Evolutionary conservation across 495 filamentous ascomycete genomes (phyloP).

Genomic region (Penicillium canescens): DNA sequence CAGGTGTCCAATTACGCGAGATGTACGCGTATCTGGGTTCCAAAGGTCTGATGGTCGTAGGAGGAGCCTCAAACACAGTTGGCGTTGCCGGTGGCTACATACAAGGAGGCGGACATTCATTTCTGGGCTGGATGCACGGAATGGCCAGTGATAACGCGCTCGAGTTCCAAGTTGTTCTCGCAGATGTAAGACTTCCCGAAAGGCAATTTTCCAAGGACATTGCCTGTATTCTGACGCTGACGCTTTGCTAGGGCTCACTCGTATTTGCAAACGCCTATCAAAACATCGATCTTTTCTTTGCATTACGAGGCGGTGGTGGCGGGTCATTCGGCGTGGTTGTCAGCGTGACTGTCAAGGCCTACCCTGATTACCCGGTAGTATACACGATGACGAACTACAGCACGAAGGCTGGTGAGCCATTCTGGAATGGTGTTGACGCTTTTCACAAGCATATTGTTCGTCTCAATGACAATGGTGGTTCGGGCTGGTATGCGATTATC

Average conservation of each 20-base stretch:
- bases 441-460: not conserved
- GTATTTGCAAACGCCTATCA: constrained; percentile 38
- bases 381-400: not conserved
- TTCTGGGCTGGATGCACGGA: constrained; percentile 35
- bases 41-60: constrained; percentile 10
- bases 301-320: constrained; percentile 52
- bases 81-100: constrained; percentile 49
- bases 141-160: constrained; percentile 36
- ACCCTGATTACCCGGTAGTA: constrained; percentile 15
- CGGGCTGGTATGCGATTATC: not conserved
- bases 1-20: constrained; percentile 46
- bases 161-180: constrained; percentile 34
- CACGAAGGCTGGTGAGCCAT: not conserved
- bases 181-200: constrained; percentile 23
- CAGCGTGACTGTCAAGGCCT: constrained; percentile 36
- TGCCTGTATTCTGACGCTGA: not conserved
- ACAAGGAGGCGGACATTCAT: constrained; percentile 58
- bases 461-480: not conserved
- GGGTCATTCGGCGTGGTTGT: constrained; percentile 51
- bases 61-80: constrained; percentile 19
- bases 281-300: constrained; percentile 48
- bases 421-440: not conserved
- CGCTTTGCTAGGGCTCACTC: constrained; percentile 35
- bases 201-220: not conserved
- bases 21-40: constrained; percentile 38